Conservation (phyloP, 345 rosid genomes). For the Gossypium australe region DNA sequence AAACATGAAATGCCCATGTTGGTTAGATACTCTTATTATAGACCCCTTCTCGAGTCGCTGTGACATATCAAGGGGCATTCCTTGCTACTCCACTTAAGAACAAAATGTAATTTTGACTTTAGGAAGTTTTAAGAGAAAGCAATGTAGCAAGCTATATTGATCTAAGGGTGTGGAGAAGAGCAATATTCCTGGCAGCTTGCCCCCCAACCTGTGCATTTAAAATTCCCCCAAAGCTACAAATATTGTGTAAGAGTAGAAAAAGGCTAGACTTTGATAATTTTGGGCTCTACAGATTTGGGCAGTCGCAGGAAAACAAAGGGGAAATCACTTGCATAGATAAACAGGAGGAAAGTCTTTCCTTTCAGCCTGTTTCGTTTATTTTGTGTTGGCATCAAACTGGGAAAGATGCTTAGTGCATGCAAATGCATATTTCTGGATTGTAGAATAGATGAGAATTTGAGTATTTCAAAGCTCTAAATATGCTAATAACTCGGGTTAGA, state of each 20-base stretch:
- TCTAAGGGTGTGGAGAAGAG: background rate
- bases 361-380: background rate
- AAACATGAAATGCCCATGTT: background rate
- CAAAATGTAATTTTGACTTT: background rate
- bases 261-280: background rate
- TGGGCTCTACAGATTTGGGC: background rate
- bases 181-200: background rate
- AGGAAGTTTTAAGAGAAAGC: background rate
- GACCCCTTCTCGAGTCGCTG: background rate
- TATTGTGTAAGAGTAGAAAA: background rate
- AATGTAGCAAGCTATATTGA: background rate
- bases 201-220: background rate
- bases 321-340: background rate
- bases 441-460: background rate
- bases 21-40: background rate
- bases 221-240: background rate
- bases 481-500: background rate
- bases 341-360: background rate
- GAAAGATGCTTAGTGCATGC: background rate
- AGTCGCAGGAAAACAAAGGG: background rate
- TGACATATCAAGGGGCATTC: background rate
- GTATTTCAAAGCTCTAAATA: background rate
- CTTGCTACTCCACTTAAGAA: background rate
- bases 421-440: background rate
- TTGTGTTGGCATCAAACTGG: no score